A percentile compares a stretch with the other conserved stretches of the same genome.
Evolutionary conservation across 2,329 filamentous ascomycete species (phyloP).

Genomic region (Scopulariopsis brevicaulis): DNA sequence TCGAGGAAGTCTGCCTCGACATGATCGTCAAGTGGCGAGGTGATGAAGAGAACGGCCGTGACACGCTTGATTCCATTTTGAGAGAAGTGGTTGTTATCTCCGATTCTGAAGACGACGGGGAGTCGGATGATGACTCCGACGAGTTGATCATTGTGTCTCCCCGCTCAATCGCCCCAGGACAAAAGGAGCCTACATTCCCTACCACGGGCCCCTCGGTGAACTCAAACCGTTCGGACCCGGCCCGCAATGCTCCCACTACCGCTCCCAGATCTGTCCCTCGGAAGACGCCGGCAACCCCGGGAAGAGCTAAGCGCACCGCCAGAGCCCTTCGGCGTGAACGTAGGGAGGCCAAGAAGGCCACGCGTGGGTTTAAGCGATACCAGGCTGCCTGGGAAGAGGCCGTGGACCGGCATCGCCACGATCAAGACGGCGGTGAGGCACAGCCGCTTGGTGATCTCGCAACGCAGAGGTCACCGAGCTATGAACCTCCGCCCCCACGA

Average conservation of each 20-base stretch:
- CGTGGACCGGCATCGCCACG: constrained; percentile 4
- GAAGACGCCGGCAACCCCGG: constrained; percentile 2
- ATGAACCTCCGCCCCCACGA: neutral
- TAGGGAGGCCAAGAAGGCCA: constrained; percentile 1
- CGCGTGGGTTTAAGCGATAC: constrained; percentile 3
- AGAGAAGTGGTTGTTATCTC: constrained; percentile 56
- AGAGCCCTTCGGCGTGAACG: neutral
- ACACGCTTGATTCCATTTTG: constrained; percentile 56
- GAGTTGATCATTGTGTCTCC: constrained; percentile 2
- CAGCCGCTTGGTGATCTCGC: neutral
- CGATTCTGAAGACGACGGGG: constrained; percentile 40
- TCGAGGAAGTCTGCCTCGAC: constrained; percentile 50
- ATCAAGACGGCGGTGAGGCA: neutral
- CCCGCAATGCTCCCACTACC: neutral
- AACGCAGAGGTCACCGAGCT: neutral
- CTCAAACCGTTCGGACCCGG: neutral
- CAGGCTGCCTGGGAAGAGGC: constrained; percentile 6
- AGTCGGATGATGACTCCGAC: constrained; percentile 11
- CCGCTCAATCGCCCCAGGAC: neutral
- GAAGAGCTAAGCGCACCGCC: constrained; percentile 1
- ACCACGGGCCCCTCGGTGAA: neutral
- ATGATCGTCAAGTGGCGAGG: constrained; percentile 62
- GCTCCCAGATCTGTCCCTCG: neutral
- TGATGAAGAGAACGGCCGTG: constrained; percentile 56
- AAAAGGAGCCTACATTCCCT: neutral